phyloP scores from a whole-genome alignment of 176 grass and related monocot genomes.

The Neostapfia colusana region DNA sequence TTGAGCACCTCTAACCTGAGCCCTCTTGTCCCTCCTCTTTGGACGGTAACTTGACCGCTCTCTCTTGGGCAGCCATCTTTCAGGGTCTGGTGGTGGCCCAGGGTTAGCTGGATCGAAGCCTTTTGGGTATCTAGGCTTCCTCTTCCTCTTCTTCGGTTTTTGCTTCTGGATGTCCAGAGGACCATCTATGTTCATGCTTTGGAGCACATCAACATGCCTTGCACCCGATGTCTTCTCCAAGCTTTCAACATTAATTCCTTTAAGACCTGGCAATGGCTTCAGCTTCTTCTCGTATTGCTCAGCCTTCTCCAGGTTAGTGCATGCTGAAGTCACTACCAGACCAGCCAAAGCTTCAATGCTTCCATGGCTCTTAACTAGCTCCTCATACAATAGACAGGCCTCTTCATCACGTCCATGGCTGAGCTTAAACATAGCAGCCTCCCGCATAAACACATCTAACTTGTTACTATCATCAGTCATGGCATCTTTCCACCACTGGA shows the following conservation, averaged over 20 bases:
- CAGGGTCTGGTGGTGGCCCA: conserved; percentile 80
- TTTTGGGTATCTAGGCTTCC: conserved; percentile 86
- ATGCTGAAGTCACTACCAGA: conserved; percentile 70
- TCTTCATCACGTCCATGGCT: conserved; percentile 72
- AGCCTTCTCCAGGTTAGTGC: conserved; percentile 72
- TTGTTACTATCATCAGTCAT: conserved; percentile 79
- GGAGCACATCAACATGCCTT: conserved; percentile 60
- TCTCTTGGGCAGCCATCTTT: conserved; percentile 90
- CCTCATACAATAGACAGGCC: conserved; percentile 72
- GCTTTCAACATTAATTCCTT: conserved; percentile 67
- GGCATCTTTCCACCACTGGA: conserved; percentile 84
- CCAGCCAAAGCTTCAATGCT: conserved; percentile 75
- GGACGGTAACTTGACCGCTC: conserved; percentile 84
- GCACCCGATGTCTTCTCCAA: conserved; percentile 84
- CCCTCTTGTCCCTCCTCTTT: conserved; percentile 92
- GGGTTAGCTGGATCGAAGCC: conserved; percentile 83
- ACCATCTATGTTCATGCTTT: conserved; percentile 50
- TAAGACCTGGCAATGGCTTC: conserved; percentile 72
- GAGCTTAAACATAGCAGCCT: conserved; percentile 87
- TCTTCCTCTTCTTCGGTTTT: conserved; percentile 86
- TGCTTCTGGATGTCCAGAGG: conserved; percentile 62
- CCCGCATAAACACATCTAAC: conserved; percentile 67
- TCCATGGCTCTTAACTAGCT: conserved; percentile 75
- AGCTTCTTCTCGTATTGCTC: conserved; percentile 85
- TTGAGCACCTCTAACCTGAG: conserved; percentile 86